These are phyloP conservation scores for Coemansia brasiliensis DNA, from an alignment of 192 early-diverging fungal species.

Conservation along the genomic window DNA sequence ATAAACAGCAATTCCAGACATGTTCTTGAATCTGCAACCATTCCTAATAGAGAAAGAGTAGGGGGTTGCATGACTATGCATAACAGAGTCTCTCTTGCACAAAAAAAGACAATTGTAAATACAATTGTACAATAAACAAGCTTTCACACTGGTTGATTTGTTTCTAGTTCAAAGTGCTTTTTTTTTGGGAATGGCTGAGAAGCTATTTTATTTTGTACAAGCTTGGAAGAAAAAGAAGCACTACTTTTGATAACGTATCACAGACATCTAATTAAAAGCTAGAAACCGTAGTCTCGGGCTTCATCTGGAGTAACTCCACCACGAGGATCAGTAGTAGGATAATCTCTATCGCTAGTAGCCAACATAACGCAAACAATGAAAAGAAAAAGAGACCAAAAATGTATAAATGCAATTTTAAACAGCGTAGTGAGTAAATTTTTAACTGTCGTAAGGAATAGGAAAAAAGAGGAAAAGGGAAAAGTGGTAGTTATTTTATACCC, in stretches of 20 bases:
- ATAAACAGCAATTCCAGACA: too few species aligned
- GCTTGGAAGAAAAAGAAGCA: not conserved
- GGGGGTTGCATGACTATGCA: too few species aligned
- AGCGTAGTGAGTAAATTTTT: too few species aligned
- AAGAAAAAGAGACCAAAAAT: not conserved
- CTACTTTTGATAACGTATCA: too few species aligned
- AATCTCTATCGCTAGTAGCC: slow-evolving; percentile 14
- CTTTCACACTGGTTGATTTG: too few species aligned
- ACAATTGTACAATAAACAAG: too few species aligned
- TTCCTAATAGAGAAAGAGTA: not conserved
- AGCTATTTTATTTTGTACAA: not conserved
- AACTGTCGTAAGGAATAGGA: not conserved
- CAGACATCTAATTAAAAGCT: not conserved
- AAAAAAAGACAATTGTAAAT: too few species aligned
- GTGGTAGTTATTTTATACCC: not conserved
- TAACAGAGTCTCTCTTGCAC: too few species aligned
- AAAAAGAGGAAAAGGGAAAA: not conserved
- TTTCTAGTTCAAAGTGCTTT: too few species aligned
- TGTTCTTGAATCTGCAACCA: not conserved
- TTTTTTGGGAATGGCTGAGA: too few species aligned
- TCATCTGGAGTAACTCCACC: slow-evolving; percentile 31
- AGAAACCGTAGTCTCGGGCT: slow-evolving; percentile 30
- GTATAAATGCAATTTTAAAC: not conserved
- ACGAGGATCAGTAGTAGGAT: slow-evolving; percentile 36
- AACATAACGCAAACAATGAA: not conserved